Evolutionary conservation across 2,329 filamentous ascomycete genomes (phyloP).

Genomic region (Sporothrix variecibatus): DNA sequence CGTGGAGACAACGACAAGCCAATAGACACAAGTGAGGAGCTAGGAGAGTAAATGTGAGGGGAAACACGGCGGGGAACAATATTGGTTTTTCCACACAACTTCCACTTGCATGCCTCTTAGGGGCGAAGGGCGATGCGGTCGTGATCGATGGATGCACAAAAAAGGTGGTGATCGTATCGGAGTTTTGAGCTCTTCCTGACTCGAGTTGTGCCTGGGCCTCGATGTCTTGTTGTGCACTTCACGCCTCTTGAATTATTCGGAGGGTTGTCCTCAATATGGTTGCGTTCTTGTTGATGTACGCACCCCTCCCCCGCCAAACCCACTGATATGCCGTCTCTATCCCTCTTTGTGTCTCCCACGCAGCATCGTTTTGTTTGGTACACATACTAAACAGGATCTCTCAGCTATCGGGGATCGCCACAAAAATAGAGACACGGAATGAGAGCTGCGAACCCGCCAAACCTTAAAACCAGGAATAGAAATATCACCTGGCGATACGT

Average conservation of each 20-base stretch:
- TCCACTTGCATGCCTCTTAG: background rate
- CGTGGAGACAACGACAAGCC: background rate
- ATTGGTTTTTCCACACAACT: background rate
- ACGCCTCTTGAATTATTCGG: background rate
- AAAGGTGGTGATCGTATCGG: background rate
- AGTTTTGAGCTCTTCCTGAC: background rate
- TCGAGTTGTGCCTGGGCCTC: background rate
- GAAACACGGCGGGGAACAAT: background rate
- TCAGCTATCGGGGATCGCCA: constrained; percentile 3
- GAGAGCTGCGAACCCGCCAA: constrained; percentile 16
- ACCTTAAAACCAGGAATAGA: constrained; percentile 24
- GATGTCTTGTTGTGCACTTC: background rate
- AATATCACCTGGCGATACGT: background rate
- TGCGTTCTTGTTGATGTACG: background rate
- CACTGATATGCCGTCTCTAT: constrained; percentile 4
- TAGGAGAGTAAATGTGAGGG: background rate
- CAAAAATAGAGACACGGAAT: constrained; percentile 8
- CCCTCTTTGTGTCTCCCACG: background rate
- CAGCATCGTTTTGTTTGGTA: background rate
- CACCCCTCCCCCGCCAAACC: constrained; percentile 8
- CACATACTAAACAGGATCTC: background rate
- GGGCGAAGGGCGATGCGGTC: background rate
- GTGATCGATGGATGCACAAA: background rate
- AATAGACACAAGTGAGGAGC: background rate
- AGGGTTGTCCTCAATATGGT: background rate